Evolutionary conservation across 441 rosid species (phyloP).

Genomic region (Eutrema salsugineum): DNA sequence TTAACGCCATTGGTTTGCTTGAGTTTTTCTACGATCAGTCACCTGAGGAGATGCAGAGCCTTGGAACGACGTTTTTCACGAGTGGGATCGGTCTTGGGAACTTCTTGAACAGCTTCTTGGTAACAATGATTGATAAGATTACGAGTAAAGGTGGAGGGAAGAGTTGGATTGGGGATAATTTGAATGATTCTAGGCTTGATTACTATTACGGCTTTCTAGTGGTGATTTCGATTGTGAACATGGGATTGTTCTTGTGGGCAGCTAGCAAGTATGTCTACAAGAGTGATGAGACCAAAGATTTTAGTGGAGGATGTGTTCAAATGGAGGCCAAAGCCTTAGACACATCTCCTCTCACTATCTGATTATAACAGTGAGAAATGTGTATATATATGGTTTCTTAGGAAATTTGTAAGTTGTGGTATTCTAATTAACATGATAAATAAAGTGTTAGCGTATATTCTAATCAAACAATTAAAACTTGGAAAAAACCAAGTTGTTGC

Average conservation of each 20-base stretch:
- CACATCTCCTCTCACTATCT: slow-evolving; percentile 44
- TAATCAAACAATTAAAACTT: background rate
- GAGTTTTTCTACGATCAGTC: slow-evolving; percentile 93
- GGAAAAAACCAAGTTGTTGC: slow-evolving; percentile 2
- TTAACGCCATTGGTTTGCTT: slow-evolving; percentile 67
- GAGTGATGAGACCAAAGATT: slow-evolving; percentile 44
- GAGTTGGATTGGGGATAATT: slow-evolving; percentile 80
- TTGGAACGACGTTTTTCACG: slow-evolving; percentile 86
- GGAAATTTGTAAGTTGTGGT: background rate
- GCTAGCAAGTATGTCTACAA: slow-evolving; percentile 63
- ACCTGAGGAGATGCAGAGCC: slow-evolving; percentile 88
- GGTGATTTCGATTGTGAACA: slow-evolving; percentile 53
- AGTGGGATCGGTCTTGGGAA: slow-evolving; percentile 85
- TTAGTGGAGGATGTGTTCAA: slow-evolving; percentile 38
- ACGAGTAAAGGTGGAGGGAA: slow-evolving; percentile 46
- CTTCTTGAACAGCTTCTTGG: slow-evolving; percentile 73
- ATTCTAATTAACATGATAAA: slow-evolving; percentile 20
- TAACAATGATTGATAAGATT: slow-evolving; percentile 63
- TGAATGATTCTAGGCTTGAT: slow-evolving; percentile 77
- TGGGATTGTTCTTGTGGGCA: slow-evolving; percentile 65
- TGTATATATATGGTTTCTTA: slow-evolving; percentile 8
- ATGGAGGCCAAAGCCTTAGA: slow-evolving; percentile 53
- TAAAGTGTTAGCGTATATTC: slow-evolving; percentile 4
- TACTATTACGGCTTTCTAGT: slow-evolving; percentile 79
- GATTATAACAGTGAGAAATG: slow-evolving; percentile 15